Percentiles rank a stretch among this genome's conserved stretches.
phyloP scores from a whole-genome alignment of 169 alveolate genomes.

The Eimeria necatrix region DNA sequence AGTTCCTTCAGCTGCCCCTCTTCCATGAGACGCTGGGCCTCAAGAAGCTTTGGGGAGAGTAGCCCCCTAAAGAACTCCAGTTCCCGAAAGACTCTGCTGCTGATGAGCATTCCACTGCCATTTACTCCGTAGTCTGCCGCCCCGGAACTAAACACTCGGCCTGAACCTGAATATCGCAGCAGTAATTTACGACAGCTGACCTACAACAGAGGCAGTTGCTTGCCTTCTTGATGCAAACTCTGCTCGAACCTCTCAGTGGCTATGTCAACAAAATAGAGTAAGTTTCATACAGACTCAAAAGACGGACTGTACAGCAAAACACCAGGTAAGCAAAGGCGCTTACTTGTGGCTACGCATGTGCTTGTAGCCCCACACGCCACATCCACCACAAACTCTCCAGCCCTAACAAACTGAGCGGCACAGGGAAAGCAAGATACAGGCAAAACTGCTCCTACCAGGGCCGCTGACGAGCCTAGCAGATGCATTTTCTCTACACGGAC shows the following conservation, averaged over 20 bases:
- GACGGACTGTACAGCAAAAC: neutral
- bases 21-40: slow-evolving; percentile 38
- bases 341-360: slow-evolving; percentile 71
- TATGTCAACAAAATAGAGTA: neutral
- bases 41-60: slow-evolving; percentile 30
- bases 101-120: slow-evolving; percentile 70
- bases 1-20: slow-evolving; percentile 42
- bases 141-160: slow-evolving; percentile 65
- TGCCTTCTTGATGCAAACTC: neutral
- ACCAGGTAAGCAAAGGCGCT: neutral
- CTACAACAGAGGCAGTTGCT: neutral
- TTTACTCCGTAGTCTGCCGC: slow-evolving; percentile 64
- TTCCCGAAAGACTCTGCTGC: slow-evolving; percentile 33
- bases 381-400: slow-evolving; percentile 74
- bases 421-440: neutral
- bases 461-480: neutral
- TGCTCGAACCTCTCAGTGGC: neutral
- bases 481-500: neutral
- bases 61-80: slow-evolving; percentile 35
- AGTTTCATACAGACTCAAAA: neutral
- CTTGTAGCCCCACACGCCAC: slow-evolving; percentile 72
- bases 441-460: neutral
- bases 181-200: neutral
- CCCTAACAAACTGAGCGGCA: slow-evolving; percentile 29
- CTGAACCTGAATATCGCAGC: slow-evolving; percentile 16